These are phyloP conservation scores for Tetrapyrgos nigripes DNA, from an alignment of 1,284 basidiomycete species.

Conservation along the genomic window DNA sequence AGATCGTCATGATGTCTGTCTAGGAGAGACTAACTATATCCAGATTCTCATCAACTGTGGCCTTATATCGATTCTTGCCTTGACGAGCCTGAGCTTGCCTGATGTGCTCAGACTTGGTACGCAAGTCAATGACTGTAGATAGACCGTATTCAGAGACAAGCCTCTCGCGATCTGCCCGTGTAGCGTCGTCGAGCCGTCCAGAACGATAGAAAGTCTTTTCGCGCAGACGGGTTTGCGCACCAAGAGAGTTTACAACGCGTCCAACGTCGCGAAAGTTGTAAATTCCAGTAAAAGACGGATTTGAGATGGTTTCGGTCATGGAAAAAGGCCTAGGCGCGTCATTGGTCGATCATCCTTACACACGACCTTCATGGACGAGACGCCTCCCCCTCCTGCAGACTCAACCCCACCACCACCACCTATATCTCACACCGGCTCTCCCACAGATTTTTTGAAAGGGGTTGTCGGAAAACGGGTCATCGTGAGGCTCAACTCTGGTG, in stretches of 20 bases:
- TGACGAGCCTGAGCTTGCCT: conserved; percentile 13
- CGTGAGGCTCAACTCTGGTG: conserved; percentile 93
- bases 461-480: conserved; percentile 96
- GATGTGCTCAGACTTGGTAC: conserved; percentile 26
- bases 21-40: no score
- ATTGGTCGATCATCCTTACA: not conserved
- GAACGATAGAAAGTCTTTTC: conserved; percentile 22
- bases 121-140: conserved; percentile 23
- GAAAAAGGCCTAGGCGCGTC: not conserved
- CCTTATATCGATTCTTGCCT: not conserved
- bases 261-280: conserved; percentile 29
- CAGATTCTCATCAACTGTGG: not conserved
- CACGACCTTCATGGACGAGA: conserved; percentile 33
- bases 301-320: conserved; percentile 9
- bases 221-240: conserved; percentile 3
- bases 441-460: conserved; percentile 90
- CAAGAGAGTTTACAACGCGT: conserved; percentile 15
- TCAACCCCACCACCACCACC: conserved; percentile 57
- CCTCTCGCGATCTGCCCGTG: conserved; percentile 16
- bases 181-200: conserved; percentile 25
- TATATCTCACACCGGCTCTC: conserved; percentile 69
- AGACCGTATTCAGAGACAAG: conserved; percentile 18
- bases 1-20: no score
- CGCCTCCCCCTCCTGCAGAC: conserved; percentile 44
- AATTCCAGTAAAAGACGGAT: conserved; percentile 20